These are phyloP conservation scores for Pachyrhizus erosus DNA, from an alignment of 306 rosid genomes.

Conservation along the genomic window DNA sequence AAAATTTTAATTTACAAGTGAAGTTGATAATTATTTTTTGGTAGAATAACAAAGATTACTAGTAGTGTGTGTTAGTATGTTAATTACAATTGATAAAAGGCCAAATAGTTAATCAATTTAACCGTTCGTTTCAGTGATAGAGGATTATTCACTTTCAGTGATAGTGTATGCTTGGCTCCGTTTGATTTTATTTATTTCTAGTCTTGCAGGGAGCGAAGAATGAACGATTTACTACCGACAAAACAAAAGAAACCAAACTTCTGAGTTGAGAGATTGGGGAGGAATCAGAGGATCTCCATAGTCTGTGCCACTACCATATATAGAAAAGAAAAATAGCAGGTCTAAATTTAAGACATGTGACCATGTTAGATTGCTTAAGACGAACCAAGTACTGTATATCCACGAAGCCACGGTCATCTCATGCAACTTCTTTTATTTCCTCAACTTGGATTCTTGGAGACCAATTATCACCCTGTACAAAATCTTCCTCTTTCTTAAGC, in stretches of 20 bases:
- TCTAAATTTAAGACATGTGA: background rate
- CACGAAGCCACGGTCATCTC: conserved; percentile 35
- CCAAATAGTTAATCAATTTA: no score
- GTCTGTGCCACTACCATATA: background rate
- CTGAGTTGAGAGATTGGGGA: background rate
- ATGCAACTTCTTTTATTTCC: conserved; percentile 33
- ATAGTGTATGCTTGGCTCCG: no score
- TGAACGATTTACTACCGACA: background rate
- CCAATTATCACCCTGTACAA: conserved; percentile 3
- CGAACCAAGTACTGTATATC: conserved; percentile 40
- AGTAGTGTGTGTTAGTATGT: no score
- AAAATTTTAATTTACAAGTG: no score
- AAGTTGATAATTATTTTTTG: no score
- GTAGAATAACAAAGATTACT: no score
- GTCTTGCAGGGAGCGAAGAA: background rate
- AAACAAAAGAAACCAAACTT: background rate
- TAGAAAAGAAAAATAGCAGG: background rate
- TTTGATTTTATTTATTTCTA: no score
- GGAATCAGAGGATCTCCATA: background rate
- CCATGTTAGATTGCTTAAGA: background rate
- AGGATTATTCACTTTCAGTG: no score
- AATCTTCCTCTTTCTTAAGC: conserved; percentile 25
- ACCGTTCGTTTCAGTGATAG: no score
- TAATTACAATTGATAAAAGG: no score
- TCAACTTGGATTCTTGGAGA: conserved; percentile 39